phyloP scores from a whole-genome alignment of 2,329 filamentous ascomycete genomes.

The Xylariaceae sp. region DNA sequence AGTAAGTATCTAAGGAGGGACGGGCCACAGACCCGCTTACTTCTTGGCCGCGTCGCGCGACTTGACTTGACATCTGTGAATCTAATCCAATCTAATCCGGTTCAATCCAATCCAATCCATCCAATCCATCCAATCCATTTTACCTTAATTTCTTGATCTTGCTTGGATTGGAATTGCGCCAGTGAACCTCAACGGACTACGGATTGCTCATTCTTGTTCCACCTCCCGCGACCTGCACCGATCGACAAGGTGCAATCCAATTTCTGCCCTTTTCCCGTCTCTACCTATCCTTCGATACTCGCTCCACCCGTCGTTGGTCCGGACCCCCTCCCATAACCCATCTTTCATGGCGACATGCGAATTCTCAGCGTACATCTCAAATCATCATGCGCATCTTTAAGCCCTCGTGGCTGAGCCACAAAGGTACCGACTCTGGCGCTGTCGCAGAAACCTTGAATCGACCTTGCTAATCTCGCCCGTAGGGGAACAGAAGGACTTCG shows the following conservation, averaged over 20 bases:
- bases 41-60: constrained; percentile 29
- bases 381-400: constrained; percentile 77
- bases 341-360: constrained; percentile 30
- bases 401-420: constrained; percentile 92
- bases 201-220: not conserved
- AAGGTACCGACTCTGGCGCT: constrained; percentile 51
- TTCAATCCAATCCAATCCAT: no score
- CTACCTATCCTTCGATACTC: not conserved
- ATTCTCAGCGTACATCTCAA: constrained; percentile 22
- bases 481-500: constrained; percentile 97
- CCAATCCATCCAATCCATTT: no score
- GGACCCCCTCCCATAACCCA: not conserved
- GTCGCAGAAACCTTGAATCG: not conserved
- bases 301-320: not conserved
- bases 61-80: constrained; percentile 1
- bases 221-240: not conserved
- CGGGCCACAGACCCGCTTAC: constrained; percentile 7
- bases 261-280: not conserved
- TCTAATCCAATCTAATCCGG: not conserved
- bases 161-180: constrained; percentile 14
- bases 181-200: not conserved
- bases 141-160: not conserved
- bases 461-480: constrained; percentile 15
- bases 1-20: no score
- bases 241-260: not conserved